These are phyloP conservation scores for Dothistroma pini DNA, from an alignment of 2,329 filamentous ascomycete genomes.

Conservation along the genomic window DNA sequence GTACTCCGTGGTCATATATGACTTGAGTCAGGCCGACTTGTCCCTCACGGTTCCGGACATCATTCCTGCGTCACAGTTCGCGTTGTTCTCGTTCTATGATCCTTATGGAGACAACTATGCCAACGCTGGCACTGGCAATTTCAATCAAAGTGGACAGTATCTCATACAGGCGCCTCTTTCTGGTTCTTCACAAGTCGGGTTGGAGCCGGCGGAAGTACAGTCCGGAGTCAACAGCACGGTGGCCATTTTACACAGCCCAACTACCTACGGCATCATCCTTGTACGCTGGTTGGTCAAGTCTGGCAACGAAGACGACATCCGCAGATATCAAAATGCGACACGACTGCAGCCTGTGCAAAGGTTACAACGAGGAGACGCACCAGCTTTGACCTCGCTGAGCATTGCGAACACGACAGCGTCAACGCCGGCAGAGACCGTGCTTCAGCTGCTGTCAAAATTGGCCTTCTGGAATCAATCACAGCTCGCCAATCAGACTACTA, in stretches of 20 bases:
- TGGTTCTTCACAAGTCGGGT: neutral
- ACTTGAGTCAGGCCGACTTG: conserved; percentile 22
- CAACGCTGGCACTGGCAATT: conserved; percentile 15
- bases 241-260: conserved; percentile 13
- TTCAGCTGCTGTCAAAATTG: conserved; percentile 11
- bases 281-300: conserved; percentile 17
- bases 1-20: conserved; percentile 21
- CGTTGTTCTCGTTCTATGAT: conserved; percentile 28
- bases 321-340: conserved; percentile 12
- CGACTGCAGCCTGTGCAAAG: conserved; percentile 1
- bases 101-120: conserved; percentile 21
- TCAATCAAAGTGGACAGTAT: conserved; percentile 12
- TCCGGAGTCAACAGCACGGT: conserved; percentile 6
- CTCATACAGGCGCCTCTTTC: conserved; percentile 6
- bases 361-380: neutral
- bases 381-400: conserved; percentile 3
- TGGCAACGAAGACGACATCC: conserved; percentile 7
- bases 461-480: conserved; percentile 9
- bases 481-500: neutral
- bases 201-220: neutral
- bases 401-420: conserved; percentile 1
- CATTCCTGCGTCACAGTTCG: conserved; percentile 6
- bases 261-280: conserved; percentile 14
- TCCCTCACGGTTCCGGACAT: conserved; percentile 18
- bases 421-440: conserved; percentile 6